These are phyloP conservation scores for Teunomyces pallodes DNA, from an alignment of 805 yeast genomes.

Conservation along the genomic window DNA sequence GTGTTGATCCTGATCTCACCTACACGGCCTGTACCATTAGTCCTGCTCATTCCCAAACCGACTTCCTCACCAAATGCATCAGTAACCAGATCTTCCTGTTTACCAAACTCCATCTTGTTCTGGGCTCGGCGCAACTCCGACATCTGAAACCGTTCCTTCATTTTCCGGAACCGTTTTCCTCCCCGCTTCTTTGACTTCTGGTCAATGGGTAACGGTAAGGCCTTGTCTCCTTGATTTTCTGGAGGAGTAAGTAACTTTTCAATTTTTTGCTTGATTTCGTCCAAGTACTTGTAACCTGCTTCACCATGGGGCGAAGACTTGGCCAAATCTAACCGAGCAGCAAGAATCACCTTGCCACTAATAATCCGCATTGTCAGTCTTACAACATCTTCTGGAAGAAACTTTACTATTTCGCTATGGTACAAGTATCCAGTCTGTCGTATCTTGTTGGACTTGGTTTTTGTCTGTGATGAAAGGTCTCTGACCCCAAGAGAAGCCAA, in stretches of 20 bases:
- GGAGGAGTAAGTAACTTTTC: constrained; percentile 81
- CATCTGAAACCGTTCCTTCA: constrained; percentile 75
- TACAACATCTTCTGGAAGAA: constrained; percentile 55
- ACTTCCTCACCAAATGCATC: constrained; percentile 78
- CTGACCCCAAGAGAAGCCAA: constrained; percentile 70
- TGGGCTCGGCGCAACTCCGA: constrained; percentile 82
- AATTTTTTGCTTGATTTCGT: constrained; percentile 61
- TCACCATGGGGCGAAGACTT: constrained; percentile 41
- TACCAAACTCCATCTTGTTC: constrained; percentile 81
- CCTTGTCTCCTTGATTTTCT: constrained; percentile 53
- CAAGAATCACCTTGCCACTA: constrained; percentile 75
- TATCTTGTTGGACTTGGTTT: constrained; percentile 36
- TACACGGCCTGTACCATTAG: constrained; percentile 19
- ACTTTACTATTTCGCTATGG: constrained; percentile 56
- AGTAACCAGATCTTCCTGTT: constrained; percentile 57
- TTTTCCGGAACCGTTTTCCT: constrained; percentile 75
- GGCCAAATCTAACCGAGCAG: constrained; percentile 77
- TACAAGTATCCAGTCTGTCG: constrained; percentile 71
- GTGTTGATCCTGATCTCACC: constrained; percentile 34
- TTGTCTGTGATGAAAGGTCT: constrained; percentile 31
- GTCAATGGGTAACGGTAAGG: constrained; percentile 75
- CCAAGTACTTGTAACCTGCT: constrained; percentile 56
- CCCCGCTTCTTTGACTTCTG: constrained; percentile 79
- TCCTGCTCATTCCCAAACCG: constrained; percentile 73
- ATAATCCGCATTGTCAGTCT: constrained; percentile 74